Base-by-base conservation (phyloP, 1,139 yeast genomes). In the Geotrichum citri-aurantii region DNA sequence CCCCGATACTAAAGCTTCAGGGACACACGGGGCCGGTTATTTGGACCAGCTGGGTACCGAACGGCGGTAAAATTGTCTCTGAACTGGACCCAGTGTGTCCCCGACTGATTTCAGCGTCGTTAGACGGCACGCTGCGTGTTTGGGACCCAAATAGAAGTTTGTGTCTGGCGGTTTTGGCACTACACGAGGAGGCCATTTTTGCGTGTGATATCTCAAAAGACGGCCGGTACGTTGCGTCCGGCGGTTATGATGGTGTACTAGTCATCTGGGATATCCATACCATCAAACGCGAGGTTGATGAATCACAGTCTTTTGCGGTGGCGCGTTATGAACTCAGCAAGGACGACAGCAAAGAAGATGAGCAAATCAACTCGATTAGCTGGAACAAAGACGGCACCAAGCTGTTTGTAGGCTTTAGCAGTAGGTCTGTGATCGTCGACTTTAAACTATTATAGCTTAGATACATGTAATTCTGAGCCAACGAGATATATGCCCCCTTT, bases 81-180 rank as follows among this genome's bases (percentile, higher is more conserved):
- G 59, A 58, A 4, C 55, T 59, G 48, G 63, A 59, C 50, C 61
- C 60, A 3, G 56, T 56, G 4, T 61, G 59, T 7, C 61, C 66
- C 19, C 62, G 64, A 27, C 64, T 81, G 3, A 65, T 79, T n/a
- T 75, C 80, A 11, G 75, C 80, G 1, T 85, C 95, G 0, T 75
- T 88, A 71, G 96, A 89, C 64, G 92, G 95, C 0, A 75, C 85
- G 0, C 73, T 86, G 1, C 79, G 87, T 59, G 66, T 88, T 0
- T 90, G 96, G 96, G 81, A 86, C 64, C 76, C 81, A 1, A 66
- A 73, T 17, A 71, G 70, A 7, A 84, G 84, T 21, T 67, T 70
- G 14, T 64, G 75, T 23, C 61, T 80, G 5, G 76, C 74, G 11
- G 66, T 75, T 11, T 68, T 77, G 42, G 70, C 76, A 10, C 69